Evolutionary conservation across 306 rosid species (phyloP), one percentile per base, ranked within the genome.

Genomic region (Gillenia trifoliata): DNA sequence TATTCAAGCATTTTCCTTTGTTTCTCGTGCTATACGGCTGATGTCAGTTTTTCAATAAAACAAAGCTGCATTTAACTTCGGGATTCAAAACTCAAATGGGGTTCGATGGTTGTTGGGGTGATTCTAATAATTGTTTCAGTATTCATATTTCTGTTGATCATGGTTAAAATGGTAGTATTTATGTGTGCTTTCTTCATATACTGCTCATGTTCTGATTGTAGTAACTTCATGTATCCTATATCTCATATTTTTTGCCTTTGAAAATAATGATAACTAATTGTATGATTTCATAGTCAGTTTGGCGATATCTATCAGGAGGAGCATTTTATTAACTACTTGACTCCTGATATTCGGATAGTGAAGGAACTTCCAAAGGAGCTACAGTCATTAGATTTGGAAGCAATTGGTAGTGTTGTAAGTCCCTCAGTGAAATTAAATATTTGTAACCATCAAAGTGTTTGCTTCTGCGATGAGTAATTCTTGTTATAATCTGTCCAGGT

Each of bases 281-380:
- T 80, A 74, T 75, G 67, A 82, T 89, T 78, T 86, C 88, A 71
- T 81, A 94, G 99, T 87, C 96, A 92, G 73, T 92, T 94, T 88
- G 60, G 89, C 77, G 89, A 94, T 85, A 90, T 94, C 87, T 94
- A 91, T 85, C 92, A 90, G 83, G 96, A 91, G 88, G 90, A 90
- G 82, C 88, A 86, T 89, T 94, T 94, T 85, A 86, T 92, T 78
- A 78, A 86, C 85, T 85, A 88, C 93, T 83, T 94, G 84, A 81
- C 88, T 79, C 91, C 90, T 88, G 97, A 94, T 86, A 86, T 92
- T 83, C 96, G 90, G 86, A 84, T 92, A 86, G 93, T 90, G 86
- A 87, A 76, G 83, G 96, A 94, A 74, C 97, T 92, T 80, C 99
- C 99, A 3, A 74, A 74, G 78, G 87, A 92, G 80, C 87, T 94